Base-by-base conservation (phyloP, 2,329 filamentous ascomycete species). In the Colletotrichum endophyticum region DNA sequence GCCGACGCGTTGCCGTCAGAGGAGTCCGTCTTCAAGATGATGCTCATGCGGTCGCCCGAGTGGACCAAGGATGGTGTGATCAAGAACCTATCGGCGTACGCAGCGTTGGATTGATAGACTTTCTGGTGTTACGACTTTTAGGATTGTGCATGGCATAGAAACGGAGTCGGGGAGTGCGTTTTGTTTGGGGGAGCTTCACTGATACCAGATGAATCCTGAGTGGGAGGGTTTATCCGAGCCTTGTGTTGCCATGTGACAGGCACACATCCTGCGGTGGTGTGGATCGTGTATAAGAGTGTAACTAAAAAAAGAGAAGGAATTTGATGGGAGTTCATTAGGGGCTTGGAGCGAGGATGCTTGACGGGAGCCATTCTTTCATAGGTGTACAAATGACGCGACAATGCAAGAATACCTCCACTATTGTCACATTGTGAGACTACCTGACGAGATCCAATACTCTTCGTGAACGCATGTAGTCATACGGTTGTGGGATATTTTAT, bases 71-170 rank as follows among this genome's bases (percentile, higher is more conserved):
- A 94, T 77, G 89, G 91, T 4, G 88, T 96, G 79, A 85, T 96
- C 76, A 92, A 92, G 80, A 92, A 95, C 80, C 84, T 96, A 76
- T 92, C 93, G 81, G 89, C 91, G 66, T 94, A 92, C 85, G 91
- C 91, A 61, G 88, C 86, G 62, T 83, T 93, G 75, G 89, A 88
- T 66, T 53, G 68, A 25, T 77, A 56, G 67, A 62, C 16, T 12
- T 32, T 62, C 19, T 61, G 12, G 32, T 57, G 15, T 30, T 39
- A 66, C 59, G 28, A 28, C 25, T 39, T 63, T 59, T 44, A 57
- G 39, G 44, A 32, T 39, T 34, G 44, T 67, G 61, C 72, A 75
- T 77, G 61, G 67, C 66, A 70, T 66, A 36, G 44, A 56, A 70
- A 44, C 12, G n/a, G 19, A 59, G 66, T 56, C 32, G 62, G 28